phyloP scores from a whole-genome alignment of 371 early-diverging fungal species.

The Syncephalastrum racemosum region DNA sequence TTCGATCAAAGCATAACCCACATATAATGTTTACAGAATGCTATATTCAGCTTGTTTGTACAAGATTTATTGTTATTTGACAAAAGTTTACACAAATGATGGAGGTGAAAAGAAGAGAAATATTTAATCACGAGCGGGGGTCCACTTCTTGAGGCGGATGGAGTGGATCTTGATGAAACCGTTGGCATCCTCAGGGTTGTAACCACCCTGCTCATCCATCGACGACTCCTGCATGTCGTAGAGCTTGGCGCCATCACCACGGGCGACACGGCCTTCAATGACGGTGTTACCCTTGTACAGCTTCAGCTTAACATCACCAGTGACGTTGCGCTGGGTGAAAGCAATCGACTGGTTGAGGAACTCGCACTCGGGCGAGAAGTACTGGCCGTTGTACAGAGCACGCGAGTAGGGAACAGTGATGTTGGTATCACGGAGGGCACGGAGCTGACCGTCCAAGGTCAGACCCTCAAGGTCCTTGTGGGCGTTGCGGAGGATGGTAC shows the following conservation, averaged over 20 bases:
- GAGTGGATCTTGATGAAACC: constrained; percentile 97
- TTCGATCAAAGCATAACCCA: too few relatives aligned
- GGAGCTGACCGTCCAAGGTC: constrained; percentile 92
- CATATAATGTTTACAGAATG: too few relatives aligned
- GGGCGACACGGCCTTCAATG: constrained; percentile 85
- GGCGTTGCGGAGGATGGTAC: constrained; percentile 91
- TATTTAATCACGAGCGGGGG: constrained; percentile 22
- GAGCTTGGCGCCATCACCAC: constrained; percentile 72
- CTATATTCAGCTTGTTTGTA: constrained; percentile 3
- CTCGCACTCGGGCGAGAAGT: constrained; percentile 95
- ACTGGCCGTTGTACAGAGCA: constrained; percentile 90
- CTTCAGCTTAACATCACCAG: constrained; percentile 90
- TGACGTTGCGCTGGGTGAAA: constrained; percentile 82
- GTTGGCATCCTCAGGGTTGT: constrained; percentile 88
- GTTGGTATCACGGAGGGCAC: constrained; percentile 87
- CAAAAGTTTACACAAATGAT: constrained; percentile 3
- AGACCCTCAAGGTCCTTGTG: constrained; percentile 96
- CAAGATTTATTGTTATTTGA: constrained; percentile 6
- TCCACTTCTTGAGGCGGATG: constrained; percentile 95
- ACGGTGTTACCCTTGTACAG: constrained; percentile 94
- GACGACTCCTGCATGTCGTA: constrained; percentile 93
- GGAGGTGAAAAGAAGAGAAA: too few relatives aligned
- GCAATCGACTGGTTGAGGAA: constrained; percentile 80
- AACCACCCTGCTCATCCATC: constrained; percentile 96
- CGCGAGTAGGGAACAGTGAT: constrained; percentile 75